Evolutionary conservation across 192 early-diverging fungal species (phyloP).

Genomic region (Pilaira anomala): DNA sequence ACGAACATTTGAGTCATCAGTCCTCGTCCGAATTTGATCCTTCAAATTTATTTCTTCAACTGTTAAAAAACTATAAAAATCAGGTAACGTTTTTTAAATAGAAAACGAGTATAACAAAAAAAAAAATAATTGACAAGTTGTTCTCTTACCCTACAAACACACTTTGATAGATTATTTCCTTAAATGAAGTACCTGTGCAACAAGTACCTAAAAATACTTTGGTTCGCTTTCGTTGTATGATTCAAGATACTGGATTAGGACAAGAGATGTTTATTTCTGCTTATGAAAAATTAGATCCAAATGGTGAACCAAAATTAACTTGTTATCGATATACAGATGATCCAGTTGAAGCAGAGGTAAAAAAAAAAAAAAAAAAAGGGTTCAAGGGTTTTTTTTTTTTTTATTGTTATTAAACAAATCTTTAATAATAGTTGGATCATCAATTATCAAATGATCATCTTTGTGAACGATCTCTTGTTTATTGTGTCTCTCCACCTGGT

Average conservation of each 20-base stretch:
- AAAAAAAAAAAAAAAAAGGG: too few species aligned
- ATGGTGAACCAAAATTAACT: slow-evolving; percentile 4
- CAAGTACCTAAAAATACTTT: slow-evolving; percentile 41
- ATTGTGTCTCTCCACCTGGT: slow-evolving; percentile 72
- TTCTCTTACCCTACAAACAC: not conserved
- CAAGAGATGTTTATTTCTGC: slow-evolving; percentile 57
- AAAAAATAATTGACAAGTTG: not conserved
- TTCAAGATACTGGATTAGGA: slow-evolving; percentile 74
- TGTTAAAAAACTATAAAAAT: slow-evolving; percentile 9
- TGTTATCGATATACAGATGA: slow-evolving; percentile 49
- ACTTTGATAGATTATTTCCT: slow-evolving; percentile 39
- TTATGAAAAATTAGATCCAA: slow-evolving; percentile 26
- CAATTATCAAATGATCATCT: slow-evolving; percentile 26
- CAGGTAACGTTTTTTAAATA: not conserved
- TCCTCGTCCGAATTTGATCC: slow-evolving; percentile 14
- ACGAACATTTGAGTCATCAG: not conserved
- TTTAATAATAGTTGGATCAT: slow-evolving; percentile 6
- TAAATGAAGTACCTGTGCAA: slow-evolving; percentile 36
- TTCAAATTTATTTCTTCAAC: not conserved
- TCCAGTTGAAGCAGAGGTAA: slow-evolving; percentile 34
- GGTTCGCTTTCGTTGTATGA: slow-evolving; percentile 77
- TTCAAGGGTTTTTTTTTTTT: too few species aligned
- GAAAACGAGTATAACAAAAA: not conserved
- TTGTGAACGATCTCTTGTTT: slow-evolving; percentile 60
- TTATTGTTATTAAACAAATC: not conserved